Conservation (phyloP, 257 asterid species). For the Plantago ovata region DNA sequence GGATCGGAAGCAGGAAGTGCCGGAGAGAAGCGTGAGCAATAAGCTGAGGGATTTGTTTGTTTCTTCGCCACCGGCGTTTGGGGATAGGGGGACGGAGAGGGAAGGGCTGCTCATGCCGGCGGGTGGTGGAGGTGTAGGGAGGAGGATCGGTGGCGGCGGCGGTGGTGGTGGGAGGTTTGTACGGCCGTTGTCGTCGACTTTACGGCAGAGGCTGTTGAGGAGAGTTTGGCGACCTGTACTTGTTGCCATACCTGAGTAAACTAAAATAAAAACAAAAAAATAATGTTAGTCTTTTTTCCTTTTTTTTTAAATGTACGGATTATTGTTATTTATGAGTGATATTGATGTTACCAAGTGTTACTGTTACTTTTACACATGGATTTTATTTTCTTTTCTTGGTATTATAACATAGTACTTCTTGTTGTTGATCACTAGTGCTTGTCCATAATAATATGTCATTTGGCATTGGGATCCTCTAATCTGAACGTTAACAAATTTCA, state of each 20-base stretch:
- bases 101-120: slow-evolving; percentile 32
- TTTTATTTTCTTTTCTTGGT: too few species aligned
- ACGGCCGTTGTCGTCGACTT: slow-evolving; percentile 75
- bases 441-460: too few species aligned
- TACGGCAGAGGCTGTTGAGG: slow-evolving; percentile 77
- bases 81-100: slow-evolving; percentile 34
- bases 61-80: slow-evolving; percentile 70
- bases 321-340: too few species aligned
- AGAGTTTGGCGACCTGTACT: slow-evolving; percentile 69
- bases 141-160: slow-evolving; percentile 26
- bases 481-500: too few species aligned
- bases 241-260: slow-evolving; percentile 50
- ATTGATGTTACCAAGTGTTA: too few species aligned
- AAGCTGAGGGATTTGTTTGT: slow-evolving; percentile 65
- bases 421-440: too few species aligned
- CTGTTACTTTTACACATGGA: too few species aligned
- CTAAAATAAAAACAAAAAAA: too few species aligned
- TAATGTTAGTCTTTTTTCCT: too few species aligned
- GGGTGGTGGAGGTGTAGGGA: slow-evolving; percentile 10
- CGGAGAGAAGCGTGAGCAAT: slow-evolving; percentile 33
- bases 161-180: slow-evolving; percentile 27
- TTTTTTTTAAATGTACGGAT: too few species aligned
- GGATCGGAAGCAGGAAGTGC: slow-evolving; percentile 24
- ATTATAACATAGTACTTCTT: too few species aligned
- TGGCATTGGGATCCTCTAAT: too few species aligned